Percentiles rank a stretch among this genome's conserved stretches.
Evolutionary conservation across 345 rosid genomes (phyloP).

Genomic region (Schrenkiella parvula): DNA sequence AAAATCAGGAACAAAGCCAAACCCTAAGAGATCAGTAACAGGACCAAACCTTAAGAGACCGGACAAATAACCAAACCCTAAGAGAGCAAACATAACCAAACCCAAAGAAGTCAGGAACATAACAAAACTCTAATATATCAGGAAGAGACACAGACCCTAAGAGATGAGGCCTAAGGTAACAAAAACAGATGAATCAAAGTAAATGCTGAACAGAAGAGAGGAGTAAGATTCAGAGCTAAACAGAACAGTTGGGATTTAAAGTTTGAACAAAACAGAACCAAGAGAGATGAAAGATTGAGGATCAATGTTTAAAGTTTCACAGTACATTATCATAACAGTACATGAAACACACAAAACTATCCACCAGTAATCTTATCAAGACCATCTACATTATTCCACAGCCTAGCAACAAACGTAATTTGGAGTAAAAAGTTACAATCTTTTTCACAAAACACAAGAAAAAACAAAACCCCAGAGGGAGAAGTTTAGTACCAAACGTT

Average conservation of each 20-base stretch:
- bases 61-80: background rate
- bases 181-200: background rate
- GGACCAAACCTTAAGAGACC: background rate
- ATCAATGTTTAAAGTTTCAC: background rate
- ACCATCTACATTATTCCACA: background rate
- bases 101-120: background rate
- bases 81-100: background rate
- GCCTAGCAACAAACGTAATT: background rate
- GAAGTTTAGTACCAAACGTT: constrained; percentile 1
- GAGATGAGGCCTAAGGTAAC: too few species aligned
- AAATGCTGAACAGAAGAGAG: background rate
- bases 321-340: background rate
- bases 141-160: background rate
- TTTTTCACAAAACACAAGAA: background rate
- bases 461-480: background rate
- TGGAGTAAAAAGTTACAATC: background rate
- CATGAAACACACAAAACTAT: background rate
- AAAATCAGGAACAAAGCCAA: background rate
- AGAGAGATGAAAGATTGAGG: background rate
- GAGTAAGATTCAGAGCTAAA: background rate
- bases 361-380: background rate
- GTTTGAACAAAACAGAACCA: background rate
- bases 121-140: background rate
- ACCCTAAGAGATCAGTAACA: background rate
- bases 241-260: background rate